These are phyloP conservation scores for Discostella stelligeroides DNA, from an alignment of 108 stramenopile genomes.

Conservation along the genomic window DNA sequence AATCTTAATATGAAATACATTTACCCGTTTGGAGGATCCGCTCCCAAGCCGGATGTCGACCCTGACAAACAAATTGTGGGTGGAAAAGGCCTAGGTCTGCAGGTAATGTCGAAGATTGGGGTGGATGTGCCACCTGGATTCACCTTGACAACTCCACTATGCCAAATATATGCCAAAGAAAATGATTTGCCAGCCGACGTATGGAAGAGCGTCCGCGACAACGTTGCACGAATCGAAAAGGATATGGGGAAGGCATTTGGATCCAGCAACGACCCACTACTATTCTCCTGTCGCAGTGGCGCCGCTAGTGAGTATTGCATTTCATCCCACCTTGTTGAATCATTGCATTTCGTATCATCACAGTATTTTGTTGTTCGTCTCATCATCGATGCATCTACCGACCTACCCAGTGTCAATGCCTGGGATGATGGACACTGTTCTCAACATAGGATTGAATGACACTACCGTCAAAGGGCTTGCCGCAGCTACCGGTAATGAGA, in stretches of 20 bases:
- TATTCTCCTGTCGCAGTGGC: conserved; percentile 67
- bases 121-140: conserved; percentile 53
- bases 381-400: not conserved
- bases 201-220: conserved; percentile 43
- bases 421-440: conserved; percentile 83
- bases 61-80: conserved; percentile 50
- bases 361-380: not conserved
- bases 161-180: conserved; percentile 40
- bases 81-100: conserved; percentile 50
- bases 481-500: conserved; percentile 66
- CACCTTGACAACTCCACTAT: conserved; percentile 44
- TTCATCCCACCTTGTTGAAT: not conserved
- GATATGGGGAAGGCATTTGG: conserved; percentile 70
- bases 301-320: conserved; percentile 54
- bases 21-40: conserved; percentile 54
- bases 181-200: conserved; percentile 44
- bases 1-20: conserved; percentile 33
- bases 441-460: conserved; percentile 87
- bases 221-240: conserved; percentile 58
- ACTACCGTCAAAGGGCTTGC: conserved; percentile 72
- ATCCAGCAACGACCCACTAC: conserved; percentile 60
- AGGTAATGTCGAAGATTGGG: conserved; percentile 53
- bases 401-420: conserved; percentile 59
- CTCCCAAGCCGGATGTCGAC: conserved; percentile 33
- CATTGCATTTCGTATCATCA: not conserved